phyloP scores from a whole-genome alignment of 169 alveolate genomes.

The Prorocentrum cordatum region DNA sequence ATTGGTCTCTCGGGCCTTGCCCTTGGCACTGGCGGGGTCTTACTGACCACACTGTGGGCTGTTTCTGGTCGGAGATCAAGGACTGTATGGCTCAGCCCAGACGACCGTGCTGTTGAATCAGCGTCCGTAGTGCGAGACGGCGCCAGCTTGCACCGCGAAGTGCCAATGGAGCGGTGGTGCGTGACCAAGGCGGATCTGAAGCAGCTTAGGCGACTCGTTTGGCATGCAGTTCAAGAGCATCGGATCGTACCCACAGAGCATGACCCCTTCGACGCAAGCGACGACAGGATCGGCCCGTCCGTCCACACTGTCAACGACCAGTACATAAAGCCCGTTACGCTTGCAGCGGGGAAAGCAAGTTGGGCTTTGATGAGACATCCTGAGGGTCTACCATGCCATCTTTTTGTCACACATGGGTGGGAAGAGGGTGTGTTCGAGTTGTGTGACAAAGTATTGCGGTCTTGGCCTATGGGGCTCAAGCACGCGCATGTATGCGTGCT shows the following conservation, averaged over 20 bases:
- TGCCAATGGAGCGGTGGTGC: not conserved
- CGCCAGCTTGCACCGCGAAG: not conserved
- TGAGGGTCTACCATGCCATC: not conserved
- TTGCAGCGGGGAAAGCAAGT: not conserved
- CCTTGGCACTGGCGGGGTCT: too few species aligned
- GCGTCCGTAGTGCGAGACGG: not conserved
- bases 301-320: not conserved
- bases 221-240: too few species aligned
- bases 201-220: too few species aligned
- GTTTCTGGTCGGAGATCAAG: not conserved
- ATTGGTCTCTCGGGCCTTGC: too few species aligned
- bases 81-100: not conserved
- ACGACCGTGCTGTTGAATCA: not conserved
- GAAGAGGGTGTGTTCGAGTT: too few species aligned
- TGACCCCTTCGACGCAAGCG: too few species aligned
- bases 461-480: not conserved
- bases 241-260: too few species aligned
- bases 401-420: too few species aligned
- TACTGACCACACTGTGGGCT: too few species aligned
- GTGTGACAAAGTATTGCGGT: too few species aligned
- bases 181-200: too few species aligned
- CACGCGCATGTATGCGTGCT: not conserved
- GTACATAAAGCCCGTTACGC: not conserved
- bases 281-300: not conserved
- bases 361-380: not conserved